Evolutionary conservation across 306 rosid genomes (phyloP), one percentile per base, ranked within the genome.

Genomic region (Dryas octopetala): DNA sequence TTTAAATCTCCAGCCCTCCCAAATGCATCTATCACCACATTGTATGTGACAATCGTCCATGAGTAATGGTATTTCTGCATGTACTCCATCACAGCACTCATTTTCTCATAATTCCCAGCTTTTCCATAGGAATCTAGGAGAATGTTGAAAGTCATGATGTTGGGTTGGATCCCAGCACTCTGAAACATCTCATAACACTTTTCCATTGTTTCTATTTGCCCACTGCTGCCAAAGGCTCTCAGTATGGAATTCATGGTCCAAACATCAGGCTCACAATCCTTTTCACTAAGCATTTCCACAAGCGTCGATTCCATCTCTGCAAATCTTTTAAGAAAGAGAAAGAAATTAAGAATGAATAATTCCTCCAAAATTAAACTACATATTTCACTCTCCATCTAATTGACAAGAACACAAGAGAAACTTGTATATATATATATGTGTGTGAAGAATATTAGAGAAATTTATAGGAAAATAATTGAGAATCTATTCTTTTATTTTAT

Each of bases 201-300:
- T 84, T 91, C 98, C 98, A 87, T 95, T 66, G 93, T 95, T 75
- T 95, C 97, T 74, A 91, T 83, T 76, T 91, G 91, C 76, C 96
- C 91, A 14, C 83, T 88, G 83, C 77, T 78, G 81, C 97, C 98
- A 72, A 94, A 91, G 75, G 96, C 97, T 84, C 98, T 84, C 12
- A 91, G 81, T 5, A 96, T 88, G n/a, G 97, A 94, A 79, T 94
- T 94, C 98, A 91, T 88, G 69, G 96, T 94, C 96, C 96, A 94
- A 74, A 81, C 96, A 49, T 94, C 97, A 12, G 98, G 98, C 74
- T 90, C 82, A 53, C 96, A 88, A 45, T 80, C 80, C 66, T 55
- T 70, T 70, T 86, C 91, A 23, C 75, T 82, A 59, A 94, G 91
- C 97, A 91, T 91, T 74, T 89, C 91, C 78, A 83, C 83, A n/a